Conservation (phyloP, 352 stramenopile genomes). For the Globisporangium viniferum region DNA sequence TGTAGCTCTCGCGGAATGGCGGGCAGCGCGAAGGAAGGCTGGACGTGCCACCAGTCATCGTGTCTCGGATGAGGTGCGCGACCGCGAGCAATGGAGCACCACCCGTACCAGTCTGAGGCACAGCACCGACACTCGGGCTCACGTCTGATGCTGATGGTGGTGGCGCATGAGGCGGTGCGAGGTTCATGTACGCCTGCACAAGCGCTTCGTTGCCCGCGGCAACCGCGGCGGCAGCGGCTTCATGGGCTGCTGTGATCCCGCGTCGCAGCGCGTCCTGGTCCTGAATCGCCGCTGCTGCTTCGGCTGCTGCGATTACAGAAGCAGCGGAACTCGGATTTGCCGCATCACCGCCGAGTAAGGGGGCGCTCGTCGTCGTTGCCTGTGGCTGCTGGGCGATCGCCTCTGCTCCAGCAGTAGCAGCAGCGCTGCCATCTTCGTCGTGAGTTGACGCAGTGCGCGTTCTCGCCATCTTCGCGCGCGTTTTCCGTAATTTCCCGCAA, state of each 20-base stretch:
- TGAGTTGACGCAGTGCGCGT: neutral
- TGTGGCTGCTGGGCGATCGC: neutral
- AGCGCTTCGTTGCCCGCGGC: constrained; percentile 14
- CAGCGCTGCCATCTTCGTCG: constrained; percentile 4
- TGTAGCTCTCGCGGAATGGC: constrained; percentile 70
- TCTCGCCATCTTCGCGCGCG: constrained; percentile 10
- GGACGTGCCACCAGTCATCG: neutral
- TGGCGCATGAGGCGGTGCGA: neutral
- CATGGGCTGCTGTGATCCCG: constrained; percentile 7
- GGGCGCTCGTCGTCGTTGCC: neutral
- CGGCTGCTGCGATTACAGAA: neutral
- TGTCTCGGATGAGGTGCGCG: constrained; percentile 11
- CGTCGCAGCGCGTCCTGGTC: constrained; percentile 7
- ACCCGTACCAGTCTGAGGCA: neutral
- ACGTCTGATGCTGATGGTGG: neutral
- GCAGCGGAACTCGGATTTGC: neutral
- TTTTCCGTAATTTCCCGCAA: constrained; percentile 18
- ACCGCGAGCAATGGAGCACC: neutral
- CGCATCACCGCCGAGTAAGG: too few species aligned
- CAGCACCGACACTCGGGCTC: neutral
- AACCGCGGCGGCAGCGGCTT: constrained; percentile 9
- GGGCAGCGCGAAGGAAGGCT: constrained; percentile 28
- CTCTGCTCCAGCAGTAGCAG: neutral
- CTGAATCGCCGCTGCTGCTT: neutral
- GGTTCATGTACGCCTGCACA: constrained; percentile 21